Base-by-base conservation (phyloP, 2,329 filamentous ascomycete genomes). In the Aspergillus uvarum region DNA sequence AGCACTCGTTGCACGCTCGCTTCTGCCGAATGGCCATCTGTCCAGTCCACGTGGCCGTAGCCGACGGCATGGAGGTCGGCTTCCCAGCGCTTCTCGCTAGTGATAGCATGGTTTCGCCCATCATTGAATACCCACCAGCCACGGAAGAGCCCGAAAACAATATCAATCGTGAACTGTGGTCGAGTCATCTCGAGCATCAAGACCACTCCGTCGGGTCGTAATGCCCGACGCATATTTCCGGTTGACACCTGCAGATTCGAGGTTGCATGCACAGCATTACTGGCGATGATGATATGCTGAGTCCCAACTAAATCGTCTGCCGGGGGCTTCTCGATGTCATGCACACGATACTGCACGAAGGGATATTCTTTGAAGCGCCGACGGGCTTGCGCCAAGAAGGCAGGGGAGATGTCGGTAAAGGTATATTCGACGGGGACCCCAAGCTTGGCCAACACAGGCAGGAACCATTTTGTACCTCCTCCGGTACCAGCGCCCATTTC, bases 111-210 rank as follows among this genome's bases (percentile, higher is more conserved):
- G 5, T 60, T 65, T 0, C 75, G 71, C 2, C 72, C 74, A 53
- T 77, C 74, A n/a, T 75, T 70, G 29, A 75, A 76, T 3, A 75
- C 62, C 75, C 75, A 77, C 75, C 75, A 77, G 5, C 75, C 75
- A 21, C 73, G 73, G 14, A 76, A 66, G 5, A 74, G 56, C 1
- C 75, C 75, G 52, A 74, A 75, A 0, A 75, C 65, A 3, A 76
- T 51, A 54, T 76, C 73, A 19, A 75, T 65, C 31, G 67, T 73
- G 51, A 63, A 66, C 4, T 74, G 53, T 4, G 64, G 64, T 8
- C 60, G 51, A 2, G 69, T 75, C 65, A 74, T 72, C 55, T 77
- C 74, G 2, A 74, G 55, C 64, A 76, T 63, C 59, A 73, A 60
- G 4, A 76, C 54, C 6, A 73, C 66, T 0, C 72, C 74, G 32